These are phyloP conservation scores for Orbilia oligospora DNA, from an alignment of 2,329 filamentous ascomycete genomes.

Conservation along the genomic window DNA sequence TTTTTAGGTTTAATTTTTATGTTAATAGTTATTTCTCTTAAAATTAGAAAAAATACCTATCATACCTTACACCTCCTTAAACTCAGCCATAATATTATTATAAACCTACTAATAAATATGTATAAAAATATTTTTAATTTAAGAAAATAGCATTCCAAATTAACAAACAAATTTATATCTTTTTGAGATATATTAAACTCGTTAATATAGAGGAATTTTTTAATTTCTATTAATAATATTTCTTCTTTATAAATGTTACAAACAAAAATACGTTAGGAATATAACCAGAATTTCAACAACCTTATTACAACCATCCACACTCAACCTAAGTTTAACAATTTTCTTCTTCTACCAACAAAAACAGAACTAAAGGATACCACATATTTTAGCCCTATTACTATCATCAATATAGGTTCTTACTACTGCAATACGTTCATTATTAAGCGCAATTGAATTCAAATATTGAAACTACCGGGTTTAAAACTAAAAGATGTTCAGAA, in stretches of 20 bases:
- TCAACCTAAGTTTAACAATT: constrained; percentile 21
- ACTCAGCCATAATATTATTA: constrained; percentile 64
- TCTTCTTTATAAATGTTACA: background rate
- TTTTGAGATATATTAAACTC: background rate
- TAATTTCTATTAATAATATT: background rate
- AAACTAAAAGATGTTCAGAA: background rate
- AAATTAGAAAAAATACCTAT: constrained; percentile 13
- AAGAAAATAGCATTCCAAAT: background rate
- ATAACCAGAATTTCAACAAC: constrained; percentile 7
- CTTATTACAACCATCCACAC: constrained; percentile 30
- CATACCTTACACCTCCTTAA: constrained; percentile 62
- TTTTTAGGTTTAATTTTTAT: constrained; percentile 27
- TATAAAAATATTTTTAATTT: constrained; percentile 57
- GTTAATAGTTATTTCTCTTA: constrained; percentile 26
- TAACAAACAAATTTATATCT: background rate
- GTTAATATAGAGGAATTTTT: background rate
- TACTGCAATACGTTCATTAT: background rate
- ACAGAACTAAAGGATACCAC: constrained; percentile 8
- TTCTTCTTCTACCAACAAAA: constrained; percentile 49
- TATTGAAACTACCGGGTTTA: background rate
- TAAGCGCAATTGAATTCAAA: background rate
- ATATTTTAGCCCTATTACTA: background rate
- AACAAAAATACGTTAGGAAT: constrained; percentile 1
- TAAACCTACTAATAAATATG: constrained; percentile 62
- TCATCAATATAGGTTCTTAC: background rate